A percentile compares a stretch with the other conserved stretches of the same genome.
Conservation (phyloP, 306 rosid genomes). For the Calophaca sinica region DNA sequence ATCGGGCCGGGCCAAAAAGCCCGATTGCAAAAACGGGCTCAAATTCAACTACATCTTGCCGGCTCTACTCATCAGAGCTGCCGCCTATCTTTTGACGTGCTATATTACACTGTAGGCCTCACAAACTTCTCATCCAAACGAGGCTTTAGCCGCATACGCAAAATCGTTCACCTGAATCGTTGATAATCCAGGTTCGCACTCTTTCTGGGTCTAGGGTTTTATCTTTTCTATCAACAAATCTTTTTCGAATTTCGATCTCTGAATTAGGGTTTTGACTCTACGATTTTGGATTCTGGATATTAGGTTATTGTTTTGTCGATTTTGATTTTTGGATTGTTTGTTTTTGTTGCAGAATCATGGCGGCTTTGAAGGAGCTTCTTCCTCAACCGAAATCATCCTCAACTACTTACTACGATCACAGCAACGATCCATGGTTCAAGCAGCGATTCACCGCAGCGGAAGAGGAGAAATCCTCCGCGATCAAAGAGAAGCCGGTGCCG, state of each 20-base stretch:
- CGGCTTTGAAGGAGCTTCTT: constrained; percentile 76
- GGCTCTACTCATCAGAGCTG: no score
- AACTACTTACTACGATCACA: constrained; percentile 71
- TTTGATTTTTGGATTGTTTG: background rate
- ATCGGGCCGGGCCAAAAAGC: no score
- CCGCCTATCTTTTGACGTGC: no score
- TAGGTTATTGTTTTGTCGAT: background rate
- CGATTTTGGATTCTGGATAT: background rate
- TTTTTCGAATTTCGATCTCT: background rate
- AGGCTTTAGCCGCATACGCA: background rate
- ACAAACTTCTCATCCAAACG: background rate
- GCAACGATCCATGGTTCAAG: constrained; percentile 93
- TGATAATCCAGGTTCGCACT: background rate
- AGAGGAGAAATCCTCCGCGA: constrained; percentile 58
- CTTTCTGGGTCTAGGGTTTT: background rate
- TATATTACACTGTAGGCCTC: no score
- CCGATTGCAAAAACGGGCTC: no score
- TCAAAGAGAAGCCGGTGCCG: constrained; percentile 66
- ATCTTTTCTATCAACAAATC: background rate
- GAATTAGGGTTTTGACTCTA: background rate
- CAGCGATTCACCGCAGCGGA: constrained; percentile 72
- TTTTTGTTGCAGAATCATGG: constrained; percentile 51
- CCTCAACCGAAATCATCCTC: constrained; percentile 72
- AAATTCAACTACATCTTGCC: no score
- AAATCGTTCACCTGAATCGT: background rate